A percentile compares a stretch with the other conserved stretches of the same genome.
phyloP scores from a whole-genome alignment of 23 red algal species.

The Gracilaria domingensis region DNA sequence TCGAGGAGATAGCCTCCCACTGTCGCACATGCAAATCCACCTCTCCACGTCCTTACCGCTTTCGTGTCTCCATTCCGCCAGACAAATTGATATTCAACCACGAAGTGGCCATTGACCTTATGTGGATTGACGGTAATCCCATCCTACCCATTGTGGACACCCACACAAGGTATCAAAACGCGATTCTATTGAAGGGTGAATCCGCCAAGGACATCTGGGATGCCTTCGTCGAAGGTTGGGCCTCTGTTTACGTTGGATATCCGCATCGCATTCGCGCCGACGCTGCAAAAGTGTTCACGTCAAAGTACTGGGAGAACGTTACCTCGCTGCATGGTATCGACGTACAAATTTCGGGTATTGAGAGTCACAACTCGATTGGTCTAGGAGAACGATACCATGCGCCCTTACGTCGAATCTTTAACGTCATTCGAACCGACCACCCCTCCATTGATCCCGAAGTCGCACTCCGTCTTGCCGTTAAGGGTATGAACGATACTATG shows the following conservation, averaged over 20 bases:
- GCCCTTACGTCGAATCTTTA: constrained; percentile 28
- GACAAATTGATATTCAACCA: constrained; percentile 22
- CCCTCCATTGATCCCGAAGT: neutral
- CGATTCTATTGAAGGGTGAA: neutral
- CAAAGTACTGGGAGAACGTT: neutral
- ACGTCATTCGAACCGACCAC: neutral
- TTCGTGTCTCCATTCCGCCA: neutral
- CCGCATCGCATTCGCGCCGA: constrained; percentile 13
- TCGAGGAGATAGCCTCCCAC: constrained; percentile 5
- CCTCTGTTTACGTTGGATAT: constrained; percentile 13
- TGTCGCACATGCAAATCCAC: constrained; percentile 4
- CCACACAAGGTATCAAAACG: constrained; percentile 6
- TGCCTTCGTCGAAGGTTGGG: constrained; percentile 23
- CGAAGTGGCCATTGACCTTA: constrained; percentile 25
- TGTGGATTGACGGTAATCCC: constrained; percentile 14
- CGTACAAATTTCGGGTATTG: constrained; percentile 35
- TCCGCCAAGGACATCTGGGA: constrained; percentile 27
- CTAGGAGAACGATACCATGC: constrained; percentile 46
- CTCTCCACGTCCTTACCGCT: neutral
- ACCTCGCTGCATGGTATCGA: constrained; percentile 16
- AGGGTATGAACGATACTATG: constrained; percentile 32
- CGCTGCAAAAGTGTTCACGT: constrained; percentile 5
- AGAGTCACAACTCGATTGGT: constrained; percentile 40
- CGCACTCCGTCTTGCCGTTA: neutral
- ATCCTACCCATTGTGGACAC: constrained; percentile 23